These are phyloP conservation scores for Babjeviella inositovora DNA, from an alignment of 805 yeast genomes.

Conservation along the genomic window DNA sequence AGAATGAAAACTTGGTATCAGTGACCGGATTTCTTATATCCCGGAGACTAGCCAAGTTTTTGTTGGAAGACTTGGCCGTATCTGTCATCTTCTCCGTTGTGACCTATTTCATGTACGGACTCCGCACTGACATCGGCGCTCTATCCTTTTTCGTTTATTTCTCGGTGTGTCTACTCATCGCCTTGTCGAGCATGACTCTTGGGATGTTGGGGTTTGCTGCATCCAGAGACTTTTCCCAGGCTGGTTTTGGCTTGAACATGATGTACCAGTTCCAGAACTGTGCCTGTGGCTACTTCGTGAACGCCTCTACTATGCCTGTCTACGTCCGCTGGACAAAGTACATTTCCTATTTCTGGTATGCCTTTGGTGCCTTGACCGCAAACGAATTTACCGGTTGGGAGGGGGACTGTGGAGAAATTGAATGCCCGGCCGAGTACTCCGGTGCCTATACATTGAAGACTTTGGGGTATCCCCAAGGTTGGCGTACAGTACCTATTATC, in stretches of 20 bases:
- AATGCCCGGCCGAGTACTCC: constrained; percentile 24
- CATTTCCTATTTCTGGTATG: constrained; percentile 64
- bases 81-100: constrained; percentile 41
- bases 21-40: constrained; percentile 51
- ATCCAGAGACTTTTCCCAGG: constrained; percentile 42
- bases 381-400: constrained; percentile 47
- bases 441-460: constrained; percentile 36
- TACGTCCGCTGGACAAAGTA: constrained; percentile 80
- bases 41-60: constrained; percentile 46
- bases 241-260: constrained; percentile 44
- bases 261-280: constrained; percentile 58
- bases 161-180: constrained; percentile 37
- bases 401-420: constrained; percentile 33
- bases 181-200: constrained; percentile 35
- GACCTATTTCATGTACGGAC: constrained; percentile 68
- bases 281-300: constrained; percentile 72
- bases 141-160: constrained; percentile 48
- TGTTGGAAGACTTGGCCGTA: constrained; percentile 55
- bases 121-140: constrained; percentile 23
- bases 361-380: constrained; percentile 50
- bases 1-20: constrained; percentile 52
- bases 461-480: constrained; percentile 45
- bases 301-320: constrained; percentile 61
- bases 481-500: constrained; percentile 53
- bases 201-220: constrained; percentile 37